Conservation (phyloP, 2,329 filamentous ascomycete genomes). For the Scytalidium sp. region DNA sequence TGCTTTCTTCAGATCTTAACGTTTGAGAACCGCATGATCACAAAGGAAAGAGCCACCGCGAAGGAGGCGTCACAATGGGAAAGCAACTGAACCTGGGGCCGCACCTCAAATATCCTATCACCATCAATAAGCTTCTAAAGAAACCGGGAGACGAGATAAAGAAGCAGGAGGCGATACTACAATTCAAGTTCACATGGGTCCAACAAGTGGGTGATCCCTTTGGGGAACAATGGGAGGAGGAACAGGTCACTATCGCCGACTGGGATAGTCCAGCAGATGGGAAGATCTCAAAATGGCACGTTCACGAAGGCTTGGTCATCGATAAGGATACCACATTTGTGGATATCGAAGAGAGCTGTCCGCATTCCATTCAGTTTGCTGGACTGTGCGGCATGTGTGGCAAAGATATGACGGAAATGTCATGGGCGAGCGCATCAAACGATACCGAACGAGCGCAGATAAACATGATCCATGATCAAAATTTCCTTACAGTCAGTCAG, state of each 20-base stretch:
- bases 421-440: slow-evolving; percentile 75
- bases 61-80: slow-evolving; percentile 35
- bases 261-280: slow-evolving; percentile 87
- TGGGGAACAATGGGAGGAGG: slow-evolving; percentile 61
- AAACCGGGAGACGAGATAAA: slow-evolving; percentile 70
- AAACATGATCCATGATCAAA: slow-evolving; percentile 93
- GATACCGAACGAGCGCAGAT: slow-evolving; percentile 87
- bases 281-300: slow-evolving; percentile 71
- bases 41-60: slow-evolving; percentile 15
- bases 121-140: slow-evolving; percentile 81
- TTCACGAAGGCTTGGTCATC: slow-evolving; percentile 65
- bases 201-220: slow-evolving; percentile 70
- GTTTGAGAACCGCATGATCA: slow-evolving; percentile 25
- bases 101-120: slow-evolving; percentile 87
- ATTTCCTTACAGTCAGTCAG: slow-evolving; percentile 78
- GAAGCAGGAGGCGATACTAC: slow-evolving; percentile 75
- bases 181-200: slow-evolving; percentile 81
- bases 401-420: slow-evolving; percentile 90
- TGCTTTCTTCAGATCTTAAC: slow-evolving; percentile 9
- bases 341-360: slow-evolving; percentile 85
- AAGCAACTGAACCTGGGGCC: slow-evolving; percentile 51
- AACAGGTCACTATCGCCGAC: slow-evolving; percentile 67
- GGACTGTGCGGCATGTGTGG: slow-evolving; percentile 91
- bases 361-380: slow-evolving; percentile 86
- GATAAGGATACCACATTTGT: slow-evolving; percentile 56